Percentiles rank a stretch among this genome's conserved stretches.
Conservation (phyloP, 2,329 filamentous ascomycete species). For the Beauveria pseudobassiana region DNA sequence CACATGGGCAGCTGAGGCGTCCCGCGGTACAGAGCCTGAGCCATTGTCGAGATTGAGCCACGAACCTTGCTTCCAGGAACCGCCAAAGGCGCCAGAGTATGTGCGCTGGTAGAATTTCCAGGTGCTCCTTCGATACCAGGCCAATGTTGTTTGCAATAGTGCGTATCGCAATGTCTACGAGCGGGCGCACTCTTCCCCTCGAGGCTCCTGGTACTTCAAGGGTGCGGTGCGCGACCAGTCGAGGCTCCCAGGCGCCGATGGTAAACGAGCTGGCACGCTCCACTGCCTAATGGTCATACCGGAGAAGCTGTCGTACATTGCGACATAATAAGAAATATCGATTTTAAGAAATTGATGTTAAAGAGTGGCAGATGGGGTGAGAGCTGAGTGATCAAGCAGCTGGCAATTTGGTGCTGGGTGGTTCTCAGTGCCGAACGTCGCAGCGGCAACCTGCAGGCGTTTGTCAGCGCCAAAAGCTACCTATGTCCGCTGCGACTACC, state of each 20-base stretch:
- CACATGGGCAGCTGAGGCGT: not conserved
- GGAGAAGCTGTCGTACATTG: slow-evolving; percentile 26
- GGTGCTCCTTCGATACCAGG: slow-evolving; percentile 24
- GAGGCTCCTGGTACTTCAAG: slow-evolving; percentile 16
- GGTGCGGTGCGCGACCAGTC: slow-evolving; percentile 30
- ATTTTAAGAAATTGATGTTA: not conserved
- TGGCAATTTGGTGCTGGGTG: not conserved
- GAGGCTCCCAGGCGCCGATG: slow-evolving; percentile 15
- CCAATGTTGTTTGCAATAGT: slow-evolving; percentile 31
- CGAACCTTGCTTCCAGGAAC: slow-evolving; percentile 32
- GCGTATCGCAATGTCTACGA: slow-evolving; percentile 32
- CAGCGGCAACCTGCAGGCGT: not conserved
- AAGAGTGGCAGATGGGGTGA: not conserved
- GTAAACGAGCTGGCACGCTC: slow-evolving; percentile 23
- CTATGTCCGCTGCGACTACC: not conserved
- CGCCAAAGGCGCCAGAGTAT: slow-evolving; percentile 31
- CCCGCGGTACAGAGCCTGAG: too few species aligned
- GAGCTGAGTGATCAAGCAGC: not conserved
- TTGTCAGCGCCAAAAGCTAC: not conserved
- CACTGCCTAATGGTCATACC: slow-evolving; percentile 33
- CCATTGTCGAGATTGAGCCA: slow-evolving; percentile 2
- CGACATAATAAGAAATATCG: not conserved
- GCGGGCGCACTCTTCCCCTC: slow-evolving; percentile 24
- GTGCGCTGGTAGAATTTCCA: slow-evolving; percentile 27
- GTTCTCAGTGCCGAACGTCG: not conserved